Conservation (phyloP, 192 early-diverging fungal genomes). For the Coemansia sp. region DNA sequence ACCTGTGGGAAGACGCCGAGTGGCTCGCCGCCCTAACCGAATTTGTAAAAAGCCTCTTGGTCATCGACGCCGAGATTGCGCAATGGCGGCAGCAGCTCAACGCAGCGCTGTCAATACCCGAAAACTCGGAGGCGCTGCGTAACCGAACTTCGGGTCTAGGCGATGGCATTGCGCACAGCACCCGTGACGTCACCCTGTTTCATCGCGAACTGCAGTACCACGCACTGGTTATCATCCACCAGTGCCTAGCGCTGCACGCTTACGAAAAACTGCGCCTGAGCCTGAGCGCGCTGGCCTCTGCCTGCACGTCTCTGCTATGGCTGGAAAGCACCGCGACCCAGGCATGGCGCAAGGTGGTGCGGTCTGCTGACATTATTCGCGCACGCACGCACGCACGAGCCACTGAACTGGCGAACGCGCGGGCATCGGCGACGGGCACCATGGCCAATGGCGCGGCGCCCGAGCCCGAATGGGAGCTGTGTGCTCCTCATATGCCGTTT, state of each 20-base stretch:
- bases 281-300: conserved; percentile 36
- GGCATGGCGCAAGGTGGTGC: conserved; percentile 49
- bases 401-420: conserved; percentile 35
- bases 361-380: conserved; percentile 44
- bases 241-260: conserved; percentile 45
- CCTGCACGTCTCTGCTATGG: conserved; percentile 49
- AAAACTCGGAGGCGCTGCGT: conserved; percentile 11
- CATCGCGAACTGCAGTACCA: conserved; percentile 52
- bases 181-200: conserved; percentile 46
- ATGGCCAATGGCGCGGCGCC: conserved; percentile 47
- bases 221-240: conserved; percentile 47
- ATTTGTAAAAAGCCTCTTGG: conserved; percentile 46
- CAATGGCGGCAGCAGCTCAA: conserved; percentile 53
- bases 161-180: conserved; percentile 26
- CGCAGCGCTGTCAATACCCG: conserved; percentile 15
- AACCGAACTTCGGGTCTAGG: neutral
- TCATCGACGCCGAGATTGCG: conserved; percentile 49
- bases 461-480: conserved; percentile 53
- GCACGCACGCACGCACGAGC: conserved; percentile 29
- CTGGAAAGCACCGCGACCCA: conserved; percentile 47
- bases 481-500: conserved; percentile 52
- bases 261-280: conserved; percentile 48
- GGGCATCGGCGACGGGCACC: conserved; percentile 34
- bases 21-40: conserved; percentile 43
- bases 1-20: conserved; percentile 41